A percentile compares a stretch with the other conserved stretches of the same genome.
phyloP scores from a whole-genome alignment of 2,329 filamentous ascomycete species.

The Xylariomycetidae sp. region DNA sequence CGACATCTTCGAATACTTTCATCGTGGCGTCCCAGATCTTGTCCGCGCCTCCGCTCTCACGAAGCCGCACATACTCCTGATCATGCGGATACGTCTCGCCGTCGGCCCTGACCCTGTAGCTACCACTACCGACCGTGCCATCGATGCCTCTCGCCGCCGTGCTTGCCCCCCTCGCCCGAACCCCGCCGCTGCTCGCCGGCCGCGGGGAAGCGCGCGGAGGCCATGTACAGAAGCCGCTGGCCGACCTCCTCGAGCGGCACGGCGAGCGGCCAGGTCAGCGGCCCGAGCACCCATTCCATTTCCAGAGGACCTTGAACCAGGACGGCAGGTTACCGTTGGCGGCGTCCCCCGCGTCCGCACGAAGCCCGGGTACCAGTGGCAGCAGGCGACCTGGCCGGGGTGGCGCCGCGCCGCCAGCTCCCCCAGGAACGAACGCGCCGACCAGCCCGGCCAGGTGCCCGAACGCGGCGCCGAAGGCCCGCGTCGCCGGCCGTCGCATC shows the following conservation, averaged over 20 bases:
- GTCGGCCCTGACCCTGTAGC: conserved; percentile 2
- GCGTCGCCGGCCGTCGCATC: conserved; percentile 2
- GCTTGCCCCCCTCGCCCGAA: not conserved
- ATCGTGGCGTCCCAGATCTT: conserved; percentile 9
- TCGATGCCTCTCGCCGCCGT: conserved; percentile 5
- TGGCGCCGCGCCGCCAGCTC: conserved; percentile 21
- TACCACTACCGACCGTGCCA: conserved; percentile 4
- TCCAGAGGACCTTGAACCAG: conserved; percentile 4
- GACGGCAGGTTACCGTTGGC: conserved; percentile 4
- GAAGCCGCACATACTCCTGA: conserved; percentile 5
- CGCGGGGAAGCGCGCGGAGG: no score
- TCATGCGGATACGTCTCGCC: conserved; percentile 3
- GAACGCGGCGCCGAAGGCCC: not conserved
- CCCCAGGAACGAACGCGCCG: conserved; percentile 27
- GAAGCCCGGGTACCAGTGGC: conserved; percentile 15
- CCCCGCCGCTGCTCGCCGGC: no score
- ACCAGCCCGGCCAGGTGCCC: conserved; percentile 16
- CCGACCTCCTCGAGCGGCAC: no score
- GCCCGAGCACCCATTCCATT: no score
- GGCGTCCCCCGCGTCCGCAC: conserved; percentile 1
- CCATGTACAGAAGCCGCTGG: no score
- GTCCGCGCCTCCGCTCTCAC: conserved; percentile 2
- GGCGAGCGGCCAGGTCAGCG: no score
- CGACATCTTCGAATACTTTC: conserved; percentile 6
- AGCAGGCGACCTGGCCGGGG: conserved; percentile 18